phyloP scores from a whole-genome alignment of 176 grass and related monocot species.

The Stipa capillata region DNA sequence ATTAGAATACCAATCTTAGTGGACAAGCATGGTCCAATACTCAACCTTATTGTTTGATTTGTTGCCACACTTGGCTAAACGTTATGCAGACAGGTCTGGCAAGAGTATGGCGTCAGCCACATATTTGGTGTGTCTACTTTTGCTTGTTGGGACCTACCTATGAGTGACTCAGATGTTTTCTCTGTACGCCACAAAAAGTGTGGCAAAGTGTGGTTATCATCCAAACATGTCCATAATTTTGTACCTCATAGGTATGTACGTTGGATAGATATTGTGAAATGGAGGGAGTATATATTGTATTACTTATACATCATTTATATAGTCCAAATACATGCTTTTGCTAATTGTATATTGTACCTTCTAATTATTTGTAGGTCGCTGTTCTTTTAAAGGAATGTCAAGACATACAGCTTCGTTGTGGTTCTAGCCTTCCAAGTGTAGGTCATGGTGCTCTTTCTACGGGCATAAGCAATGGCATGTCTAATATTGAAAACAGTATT shows the following conservation, averaged over 20 bases:
- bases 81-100: background rate
- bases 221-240: background rate
- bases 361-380: conserved; percentile 43
- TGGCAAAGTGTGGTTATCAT: no score
- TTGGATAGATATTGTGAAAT: no score
- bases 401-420: conserved; percentile 92
- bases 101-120: background rate
- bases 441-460: conserved; percentile 25
- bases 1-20: background rate
- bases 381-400: conserved; percentile 93
- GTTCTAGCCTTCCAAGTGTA: conserved; percentile 35
- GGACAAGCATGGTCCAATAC: background rate
- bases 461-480: conserved; percentile 16
- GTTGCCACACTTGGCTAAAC: background rate
- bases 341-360: background rate
- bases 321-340: background rate
- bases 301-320: background rate
- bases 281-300: no score
- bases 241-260: no score
- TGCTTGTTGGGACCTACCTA: no score
- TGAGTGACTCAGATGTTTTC: background rate
- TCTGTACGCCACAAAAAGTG: no score
- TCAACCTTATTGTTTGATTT: background rate
- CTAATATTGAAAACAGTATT: conserved; percentile 8
- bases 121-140: background rate